Conservation (phyloP, 176 grass and related monocot genomes). For the Calamus simplicifolius region DNA sequence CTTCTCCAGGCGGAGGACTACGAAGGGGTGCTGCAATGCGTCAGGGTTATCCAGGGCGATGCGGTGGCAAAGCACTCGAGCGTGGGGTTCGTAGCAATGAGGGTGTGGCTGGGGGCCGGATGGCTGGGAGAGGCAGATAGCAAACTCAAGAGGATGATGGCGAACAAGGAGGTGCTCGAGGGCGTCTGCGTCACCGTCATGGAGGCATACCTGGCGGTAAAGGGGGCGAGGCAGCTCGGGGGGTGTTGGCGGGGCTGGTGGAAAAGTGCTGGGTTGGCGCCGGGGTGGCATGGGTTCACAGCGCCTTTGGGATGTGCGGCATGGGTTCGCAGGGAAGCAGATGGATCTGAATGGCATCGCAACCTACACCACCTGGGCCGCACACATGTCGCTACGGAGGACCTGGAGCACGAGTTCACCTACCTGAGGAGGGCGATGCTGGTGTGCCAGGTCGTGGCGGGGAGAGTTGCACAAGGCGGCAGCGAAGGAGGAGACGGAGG, state of each 20-base stretch:
- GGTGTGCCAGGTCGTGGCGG: too few species aligned
- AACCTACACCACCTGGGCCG: too few species aligned
- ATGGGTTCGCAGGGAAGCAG: too few species aligned
- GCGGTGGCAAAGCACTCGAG: constrained; percentile 59
- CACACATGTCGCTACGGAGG: too few species aligned
- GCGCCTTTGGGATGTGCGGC: too few species aligned
- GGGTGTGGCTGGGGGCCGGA: constrained; percentile 43
- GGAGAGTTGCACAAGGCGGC: too few species aligned
- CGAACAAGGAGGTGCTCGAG: constrained; percentile 46
- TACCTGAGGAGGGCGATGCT: too few species aligned
- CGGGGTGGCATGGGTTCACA: too few species aligned
- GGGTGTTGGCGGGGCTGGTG: constrained; percentile 46
- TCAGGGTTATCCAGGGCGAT: constrained; percentile 29
- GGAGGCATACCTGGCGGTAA: constrained; percentile 52
- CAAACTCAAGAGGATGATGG: constrained; percentile 63
- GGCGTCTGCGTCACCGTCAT: constrained; percentile 46
- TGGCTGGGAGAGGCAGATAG: constrained; percentile 59
- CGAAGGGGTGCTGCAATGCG: constrained; percentile 65
- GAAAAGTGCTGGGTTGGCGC: constrained; percentile 45
- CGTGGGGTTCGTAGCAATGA: constrained; percentile 54
- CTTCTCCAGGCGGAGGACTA: constrained; percentile 53
- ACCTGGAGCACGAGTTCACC: too few species aligned
- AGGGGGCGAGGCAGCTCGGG: constrained; percentile 46
- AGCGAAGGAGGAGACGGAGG: too few species aligned
- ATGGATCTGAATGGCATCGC: too few species aligned